These are phyloP conservation scores for Saccharomyces pastorianus DNA, from an alignment of 1,139 yeast species.

Conservation along the genomic window DNA sequence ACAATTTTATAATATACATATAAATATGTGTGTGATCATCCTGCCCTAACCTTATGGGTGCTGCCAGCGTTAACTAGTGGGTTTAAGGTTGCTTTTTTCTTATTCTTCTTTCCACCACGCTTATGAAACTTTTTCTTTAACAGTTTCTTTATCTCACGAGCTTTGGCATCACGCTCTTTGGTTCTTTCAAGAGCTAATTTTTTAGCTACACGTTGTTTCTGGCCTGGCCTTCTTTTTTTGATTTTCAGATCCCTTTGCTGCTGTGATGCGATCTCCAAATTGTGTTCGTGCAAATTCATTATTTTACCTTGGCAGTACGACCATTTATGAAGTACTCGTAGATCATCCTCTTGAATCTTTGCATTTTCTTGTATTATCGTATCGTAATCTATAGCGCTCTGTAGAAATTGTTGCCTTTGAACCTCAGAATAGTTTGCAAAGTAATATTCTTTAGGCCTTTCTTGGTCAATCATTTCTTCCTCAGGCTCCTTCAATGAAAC, in stretches of 20 bases:
- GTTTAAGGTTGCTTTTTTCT: conserved; percentile 29
- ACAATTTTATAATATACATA: neutral
- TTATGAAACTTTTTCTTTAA: conserved; percentile 39
- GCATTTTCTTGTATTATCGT: conserved; percentile 28
- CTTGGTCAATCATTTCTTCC: conserved; percentile 35
- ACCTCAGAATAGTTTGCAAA: conserved; percentile 36
- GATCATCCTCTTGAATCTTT: conserved; percentile 6
- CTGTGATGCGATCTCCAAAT: conserved; percentile 33
- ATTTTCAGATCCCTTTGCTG: conserved; percentile 16
- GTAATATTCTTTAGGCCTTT: conserved; percentile 49
- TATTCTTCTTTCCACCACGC: conserved; percentile 44
- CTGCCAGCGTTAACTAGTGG: conserved; percentile 14
- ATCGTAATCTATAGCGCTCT: conserved; percentile 42
- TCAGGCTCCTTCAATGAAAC: conserved; percentile 44
- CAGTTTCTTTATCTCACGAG: conserved; percentile 23
- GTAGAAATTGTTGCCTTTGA: conserved; percentile 33
- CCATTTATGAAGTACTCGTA: conserved; percentile 13
- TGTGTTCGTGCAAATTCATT: conserved; percentile 37
- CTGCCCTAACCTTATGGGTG: conserved; percentile 39
- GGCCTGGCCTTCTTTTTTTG: conserved; percentile 39
- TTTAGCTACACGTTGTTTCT: conserved; percentile 43
- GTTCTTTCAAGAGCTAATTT: conserved; percentile 39
- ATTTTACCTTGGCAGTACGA: conserved; percentile 28
- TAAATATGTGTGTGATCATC: conserved; percentile 23
- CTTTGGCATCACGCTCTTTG: conserved; percentile 34